Base-by-base conservation (phyloP, 1,284 basidiomycete genomes). In the Cutaneotrichosporon curvatum region DNA sequence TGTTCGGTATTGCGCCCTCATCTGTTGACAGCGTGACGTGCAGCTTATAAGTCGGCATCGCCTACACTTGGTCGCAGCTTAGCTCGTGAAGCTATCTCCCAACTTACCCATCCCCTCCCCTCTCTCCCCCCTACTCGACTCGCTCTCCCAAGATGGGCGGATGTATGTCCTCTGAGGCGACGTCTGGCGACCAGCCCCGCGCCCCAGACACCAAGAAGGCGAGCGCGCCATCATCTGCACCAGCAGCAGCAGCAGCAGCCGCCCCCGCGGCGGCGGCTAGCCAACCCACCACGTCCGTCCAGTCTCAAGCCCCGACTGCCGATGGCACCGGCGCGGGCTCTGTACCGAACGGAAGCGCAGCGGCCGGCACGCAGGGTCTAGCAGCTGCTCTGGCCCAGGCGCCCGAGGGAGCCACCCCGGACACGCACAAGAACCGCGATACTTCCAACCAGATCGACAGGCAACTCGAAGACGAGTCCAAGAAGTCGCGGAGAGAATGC, bases 401-500 rank as follows among this genome's bases (percentile, higher is more conserved):
- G 19, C 55, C 56, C n/a, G 40, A 23, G 5, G 31, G 37, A 4
- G 37, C n/a, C 20, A 36, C 53, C 43, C 20, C 25, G 8, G 52
- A 57, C 39, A 37, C 44, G n/a, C 46, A 54, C 31, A 60, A 59
- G 41, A 81, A 78, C 56, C 82, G 78, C 65, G 78, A 81, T 55
- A 78, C 78, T 63, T 86, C 82, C 44, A 71, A 75, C 50, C 66
- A 67, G 43, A 78, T 78, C 47, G 77, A 79, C 63, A 72, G 73
- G 51, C 74, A 76, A 61, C 61, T 79, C 31, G 76, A 78, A 53
- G 77, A 79, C 51, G 77, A 78, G 59, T 70, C 67, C 33, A 74
- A 70, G 53, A 75, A 75, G 71, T 86, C 87, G 61, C 85, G 84
- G 71, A 84, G 85, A 65, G 91, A 95, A 73, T 92, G 87, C 78